Evolutionary conservation across 345 rosid genomes (phyloP).

Genomic region (Fremontodendron californicum): DNA sequence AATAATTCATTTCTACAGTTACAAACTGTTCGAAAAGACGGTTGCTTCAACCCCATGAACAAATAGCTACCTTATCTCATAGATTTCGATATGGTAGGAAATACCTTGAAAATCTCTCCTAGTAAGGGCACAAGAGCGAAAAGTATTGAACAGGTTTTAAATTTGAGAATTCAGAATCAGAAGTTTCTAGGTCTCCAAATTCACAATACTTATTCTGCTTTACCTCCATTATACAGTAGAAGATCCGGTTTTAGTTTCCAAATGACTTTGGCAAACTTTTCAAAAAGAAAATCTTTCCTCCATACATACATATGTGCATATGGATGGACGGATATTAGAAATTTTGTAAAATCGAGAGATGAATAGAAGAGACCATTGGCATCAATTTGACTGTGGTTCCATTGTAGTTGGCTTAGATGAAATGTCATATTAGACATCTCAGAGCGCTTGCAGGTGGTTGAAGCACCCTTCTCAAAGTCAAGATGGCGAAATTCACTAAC

Average conservation of each 20-base stretch:
- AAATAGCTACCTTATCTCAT: not conserved
- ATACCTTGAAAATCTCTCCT: not conserved
- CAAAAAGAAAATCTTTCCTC: no score
- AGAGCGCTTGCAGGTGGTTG: slow-evolving; percentile 48
- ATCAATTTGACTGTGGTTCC: slow-evolving; percentile 51
- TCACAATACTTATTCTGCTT: no score
- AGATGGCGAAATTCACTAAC: slow-evolving; percentile 49
- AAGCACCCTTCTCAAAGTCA: slow-evolving; percentile 48
- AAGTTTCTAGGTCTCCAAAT: no score
- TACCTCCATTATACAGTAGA: no score
- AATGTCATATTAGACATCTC: slow-evolving; percentile 41
- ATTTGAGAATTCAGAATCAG: no score
- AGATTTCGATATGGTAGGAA: not conserved
- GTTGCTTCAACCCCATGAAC: not conserved
- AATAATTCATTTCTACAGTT: not conserved
- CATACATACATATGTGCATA: not conserved
- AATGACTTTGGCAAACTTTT: no score
- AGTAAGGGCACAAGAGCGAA: not conserved
- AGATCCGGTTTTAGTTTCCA: no score
- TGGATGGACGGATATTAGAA: not conserved
- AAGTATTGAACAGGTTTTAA: not conserved
- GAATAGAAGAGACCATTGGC: slow-evolving; percentile 31
- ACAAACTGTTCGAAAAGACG: not conserved
- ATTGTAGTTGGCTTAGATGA: slow-evolving; percentile 63
- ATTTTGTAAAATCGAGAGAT: not conserved